A percentile compares a stretch with the other conserved stretches of the same genome.
phyloP scores from a whole-genome alignment of 306 rosid species.

The Albizia julibrissin region DNA sequence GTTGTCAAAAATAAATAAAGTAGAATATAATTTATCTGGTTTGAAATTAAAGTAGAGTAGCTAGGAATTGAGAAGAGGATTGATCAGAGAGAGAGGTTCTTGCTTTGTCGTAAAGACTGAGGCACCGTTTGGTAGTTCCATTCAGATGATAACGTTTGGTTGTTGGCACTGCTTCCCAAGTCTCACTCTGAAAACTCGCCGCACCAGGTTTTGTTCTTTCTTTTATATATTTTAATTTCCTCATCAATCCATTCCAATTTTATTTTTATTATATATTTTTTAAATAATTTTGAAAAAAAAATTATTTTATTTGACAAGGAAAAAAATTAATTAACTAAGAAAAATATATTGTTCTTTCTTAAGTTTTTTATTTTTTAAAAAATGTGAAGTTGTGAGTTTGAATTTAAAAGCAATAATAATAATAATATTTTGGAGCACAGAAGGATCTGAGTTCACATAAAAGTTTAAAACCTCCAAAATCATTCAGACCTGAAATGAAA shows the following conservation, averaged over 20 bases:
- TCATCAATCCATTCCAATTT: not conserved
- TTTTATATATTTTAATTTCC: not conserved
- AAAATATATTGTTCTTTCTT: no score
- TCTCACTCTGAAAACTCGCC: slow-evolving; percentile 39
- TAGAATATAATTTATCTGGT: not conserved
- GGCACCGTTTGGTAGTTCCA: slow-evolving; percentile 56
- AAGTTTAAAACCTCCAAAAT: not conserved
- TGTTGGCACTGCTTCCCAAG: slow-evolving; percentile 51
- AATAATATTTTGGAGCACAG: not conserved
- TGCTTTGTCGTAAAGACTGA: slow-evolving; percentile 31
- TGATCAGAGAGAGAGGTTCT: not conserved
- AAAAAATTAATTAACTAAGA: no score
- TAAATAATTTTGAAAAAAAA: no score
- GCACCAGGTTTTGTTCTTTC: slow-evolving; percentile 46
- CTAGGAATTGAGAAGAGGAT: not conserved
- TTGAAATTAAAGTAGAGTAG: not conserved
- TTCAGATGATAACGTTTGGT: slow-evolving; percentile 50
- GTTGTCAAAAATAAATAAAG: not conserved
- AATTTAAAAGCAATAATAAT: not conserved
- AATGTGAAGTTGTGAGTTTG: no score
- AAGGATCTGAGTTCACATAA: not conserved
- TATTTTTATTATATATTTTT: not conserved
- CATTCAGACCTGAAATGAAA: not conserved
- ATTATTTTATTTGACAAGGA: no score
- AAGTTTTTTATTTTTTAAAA: no score